A percentile compares a stretch with the other conserved stretches of the same genome.
Evolutionary conservation across 768 basidiomycete species (phyloP).

Genomic region (Dentipellis sp.): DNA sequence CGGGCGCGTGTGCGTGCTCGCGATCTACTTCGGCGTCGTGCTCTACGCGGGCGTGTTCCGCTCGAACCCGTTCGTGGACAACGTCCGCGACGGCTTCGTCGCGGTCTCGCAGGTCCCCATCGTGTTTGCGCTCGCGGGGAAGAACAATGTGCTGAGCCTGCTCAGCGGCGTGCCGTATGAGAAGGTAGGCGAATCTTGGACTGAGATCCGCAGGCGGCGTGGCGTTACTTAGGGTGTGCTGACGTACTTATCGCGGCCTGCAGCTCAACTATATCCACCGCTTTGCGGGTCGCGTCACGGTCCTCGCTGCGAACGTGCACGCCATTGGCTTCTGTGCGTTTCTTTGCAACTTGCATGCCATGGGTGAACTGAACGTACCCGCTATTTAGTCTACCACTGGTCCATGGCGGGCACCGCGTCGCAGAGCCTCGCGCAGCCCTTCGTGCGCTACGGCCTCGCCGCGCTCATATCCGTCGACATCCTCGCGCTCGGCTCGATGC

Average conservation of each 20-base stretch:
- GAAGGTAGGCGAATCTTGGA: slow-evolving; percentile 21
- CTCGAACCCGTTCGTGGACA: slow-evolving; percentile 26
- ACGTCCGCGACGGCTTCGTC: slow-evolving; percentile 25
- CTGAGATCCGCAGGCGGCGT: background rate
- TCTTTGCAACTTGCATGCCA: background rate
- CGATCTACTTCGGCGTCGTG: slow-evolving; percentile 27
- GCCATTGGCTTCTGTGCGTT: slow-evolving; percentile 30
- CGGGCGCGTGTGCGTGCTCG: slow-evolving; percentile 28
- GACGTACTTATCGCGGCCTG: background rate
- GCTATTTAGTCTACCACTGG: slow-evolving; percentile 9
- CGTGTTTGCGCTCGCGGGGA: slow-evolving; percentile 35
- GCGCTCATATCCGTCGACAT: slow-evolving; percentile 27
- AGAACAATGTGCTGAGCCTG: slow-evolving; percentile 37
- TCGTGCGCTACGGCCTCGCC: slow-evolving; percentile 21
- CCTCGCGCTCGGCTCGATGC: slow-evolving; percentile 30
- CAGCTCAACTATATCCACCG: slow-evolving; percentile 49
- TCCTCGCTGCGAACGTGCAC: slow-evolving; percentile 33
- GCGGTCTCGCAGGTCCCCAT: slow-evolving; percentile 37
- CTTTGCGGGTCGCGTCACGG: slow-evolving; percentile 35
- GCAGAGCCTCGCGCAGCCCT: background rate
- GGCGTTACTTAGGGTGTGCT: background rate
- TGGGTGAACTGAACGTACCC: background rate
- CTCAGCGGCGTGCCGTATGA: slow-evolving; percentile 38
- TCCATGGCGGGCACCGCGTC: background rate
- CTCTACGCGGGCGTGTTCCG: slow-evolving; percentile 27